Percentiles rank a stretch among this genome's conserved stretches.
Evolutionary conservation across 352 stramenopile species (phyloP).

Genomic region (Phytophthora pistaciae): DNA sequence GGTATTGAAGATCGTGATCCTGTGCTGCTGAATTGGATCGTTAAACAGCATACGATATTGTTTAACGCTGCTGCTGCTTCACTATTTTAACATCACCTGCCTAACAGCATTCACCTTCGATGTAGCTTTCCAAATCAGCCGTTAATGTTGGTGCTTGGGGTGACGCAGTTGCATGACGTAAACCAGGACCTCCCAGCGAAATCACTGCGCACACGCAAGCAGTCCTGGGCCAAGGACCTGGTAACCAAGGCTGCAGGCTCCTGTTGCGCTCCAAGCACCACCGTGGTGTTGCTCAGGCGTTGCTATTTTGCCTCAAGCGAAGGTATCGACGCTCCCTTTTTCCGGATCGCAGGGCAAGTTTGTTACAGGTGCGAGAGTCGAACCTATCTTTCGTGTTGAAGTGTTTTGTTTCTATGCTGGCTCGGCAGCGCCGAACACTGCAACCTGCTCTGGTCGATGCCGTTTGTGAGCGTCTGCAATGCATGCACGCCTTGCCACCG

Average conservation of each 20-base stretch:
- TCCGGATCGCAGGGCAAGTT: background rate
- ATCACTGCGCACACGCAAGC: slow-evolving; percentile 15
- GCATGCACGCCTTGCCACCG: background rate
- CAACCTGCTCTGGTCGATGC: background rate
- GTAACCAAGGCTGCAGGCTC: background rate
- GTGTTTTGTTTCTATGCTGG: background rate
- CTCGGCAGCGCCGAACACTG: background rate
- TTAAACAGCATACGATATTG: background rate
- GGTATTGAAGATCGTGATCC: slow-evolving; percentile 10
- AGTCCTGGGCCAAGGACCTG: too few species aligned
- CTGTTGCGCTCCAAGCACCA: background rate
- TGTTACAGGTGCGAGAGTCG: background rate
- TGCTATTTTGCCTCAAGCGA: background rate
- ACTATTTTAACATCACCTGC: background rate
- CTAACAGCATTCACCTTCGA: background rate
- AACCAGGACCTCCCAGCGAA: slow-evolving; percentile 32
- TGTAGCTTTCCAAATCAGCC: background rate
- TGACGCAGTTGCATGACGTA: slow-evolving; percentile 34
- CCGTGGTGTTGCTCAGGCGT: background rate
- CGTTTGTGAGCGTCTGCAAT: background rate
- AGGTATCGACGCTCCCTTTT: background rate
- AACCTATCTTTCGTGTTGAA: background rate
- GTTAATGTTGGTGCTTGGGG: slow-evolving; percentile 33
- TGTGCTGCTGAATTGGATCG: background rate
- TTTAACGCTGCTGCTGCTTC: background rate